These are phyloP conservation scores for Phytopythium boreale DNA, from an alignment of 352 stramenopile genomes.

Conservation along the genomic window DNA sequence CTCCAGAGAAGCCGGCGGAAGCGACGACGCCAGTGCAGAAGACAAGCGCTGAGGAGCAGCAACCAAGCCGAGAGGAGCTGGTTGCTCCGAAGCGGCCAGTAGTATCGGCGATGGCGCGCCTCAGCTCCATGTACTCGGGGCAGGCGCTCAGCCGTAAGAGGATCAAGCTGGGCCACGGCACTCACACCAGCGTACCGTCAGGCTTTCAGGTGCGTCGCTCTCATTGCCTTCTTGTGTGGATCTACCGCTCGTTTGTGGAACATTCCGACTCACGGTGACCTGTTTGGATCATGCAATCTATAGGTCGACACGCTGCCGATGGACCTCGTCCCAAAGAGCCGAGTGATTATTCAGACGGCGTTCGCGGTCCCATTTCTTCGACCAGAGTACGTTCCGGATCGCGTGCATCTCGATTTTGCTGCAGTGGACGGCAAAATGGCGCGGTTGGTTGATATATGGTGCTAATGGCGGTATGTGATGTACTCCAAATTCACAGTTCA, in stretches of 20 bases:
- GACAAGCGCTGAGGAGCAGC: neutral
- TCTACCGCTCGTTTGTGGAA: neutral
- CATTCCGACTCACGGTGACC: neutral
- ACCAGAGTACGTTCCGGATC: conserved; percentile 33
- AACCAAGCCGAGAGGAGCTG: neutral
- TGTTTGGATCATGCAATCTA: neutral
- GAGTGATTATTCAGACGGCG: conserved; percentile 52
- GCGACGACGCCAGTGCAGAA: neutral
- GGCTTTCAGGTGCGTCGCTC: conserved; percentile 22
- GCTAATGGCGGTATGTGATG: neutral
- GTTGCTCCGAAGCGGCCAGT: neutral
- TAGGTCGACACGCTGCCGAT: conserved; percentile 44
- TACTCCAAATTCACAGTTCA: conserved; percentile 19
- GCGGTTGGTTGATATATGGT: too few relatives aligned
- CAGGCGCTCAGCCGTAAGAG: conserved; percentile 17
- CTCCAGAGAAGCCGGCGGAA: neutral
- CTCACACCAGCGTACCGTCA: conserved; percentile 16
- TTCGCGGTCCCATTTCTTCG: conserved; percentile 66
- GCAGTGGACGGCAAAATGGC: neutral
- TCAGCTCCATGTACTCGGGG: conserved; percentile 40
- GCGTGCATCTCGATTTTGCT: conserved; percentile 4
- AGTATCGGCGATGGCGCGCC: conserved; percentile 15
- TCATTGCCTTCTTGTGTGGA: conserved; percentile 1
- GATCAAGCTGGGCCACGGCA: conserved; percentile 10
- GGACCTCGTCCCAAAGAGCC: conserved; percentile 61